phyloP scores from a whole-genome alignment of 306 rosid genomes.

The Trichosanthes cucumerina region DNA sequence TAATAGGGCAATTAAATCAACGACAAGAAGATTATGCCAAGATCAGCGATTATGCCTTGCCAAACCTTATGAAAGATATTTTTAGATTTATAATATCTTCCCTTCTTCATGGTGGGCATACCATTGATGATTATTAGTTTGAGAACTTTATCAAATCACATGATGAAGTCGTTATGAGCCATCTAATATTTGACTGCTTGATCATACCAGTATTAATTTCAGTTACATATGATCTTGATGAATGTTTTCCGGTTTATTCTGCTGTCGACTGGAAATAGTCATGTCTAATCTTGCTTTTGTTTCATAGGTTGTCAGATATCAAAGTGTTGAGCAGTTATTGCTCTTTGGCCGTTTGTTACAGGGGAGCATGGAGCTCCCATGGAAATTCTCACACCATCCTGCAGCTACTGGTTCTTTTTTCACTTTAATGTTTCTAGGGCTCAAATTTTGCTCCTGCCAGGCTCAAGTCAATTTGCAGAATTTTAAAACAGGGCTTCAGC shows the following conservation, averaged over 20 bases:
- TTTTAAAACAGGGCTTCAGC: conserved; percentile 77
- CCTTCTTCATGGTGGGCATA: background rate
- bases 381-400: conserved; percentile 87
- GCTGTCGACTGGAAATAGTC: background rate
- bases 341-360: conserved; percentile 90
- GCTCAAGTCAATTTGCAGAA: conserved; percentile 74
- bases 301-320: conserved; percentile 79
- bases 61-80: background rate
- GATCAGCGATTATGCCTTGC: no score
- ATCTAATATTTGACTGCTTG: background rate
- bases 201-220: background rate
- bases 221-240: background rate
- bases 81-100: background rate
- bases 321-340: conserved; percentile 91
- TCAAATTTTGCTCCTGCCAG: conserved; percentile 90
- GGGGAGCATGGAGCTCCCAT: conserved; percentile 79
- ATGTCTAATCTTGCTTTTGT: conserved; percentile 11
- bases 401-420: conserved; percentile 94
- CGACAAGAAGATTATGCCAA: no score
- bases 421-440: conserved; percentile 92
- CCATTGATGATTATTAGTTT: background rate
- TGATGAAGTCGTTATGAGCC: background rate
- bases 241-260: background rate
- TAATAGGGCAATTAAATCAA: background rate
- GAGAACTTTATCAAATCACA: background rate